Base-by-base conservation (phyloP, 352 stramenopile species). In the Pythium vanterpoolii region DNA sequence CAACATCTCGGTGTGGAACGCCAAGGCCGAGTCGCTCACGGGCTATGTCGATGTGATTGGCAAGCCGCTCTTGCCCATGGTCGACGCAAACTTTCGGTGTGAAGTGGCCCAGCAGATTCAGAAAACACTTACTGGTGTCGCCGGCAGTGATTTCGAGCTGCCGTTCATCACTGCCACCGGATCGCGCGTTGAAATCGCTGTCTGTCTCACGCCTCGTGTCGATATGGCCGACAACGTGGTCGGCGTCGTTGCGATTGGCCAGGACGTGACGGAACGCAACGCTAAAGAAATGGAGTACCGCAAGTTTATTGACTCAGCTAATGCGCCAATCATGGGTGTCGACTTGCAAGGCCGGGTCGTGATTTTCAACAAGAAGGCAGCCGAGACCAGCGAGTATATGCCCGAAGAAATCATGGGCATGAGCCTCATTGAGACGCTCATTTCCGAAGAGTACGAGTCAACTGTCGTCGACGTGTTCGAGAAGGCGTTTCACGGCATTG, bases 281-380 rank as follows among this genome's bases (percentile, higher is more conserved):
- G 81, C 79, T 13, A 85, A 89, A 64, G 78, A 89, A 60, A 79
- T 81, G 69, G 79, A 87, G 68, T 87, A 87, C 64, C 66, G 63
- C 4, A 83, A 85, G 26, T 65, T 74, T 13, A 70, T 74, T 33
- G 61, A 73, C 45, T 65, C 66, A 13, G 66, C 66, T 0, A 73
- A 73, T 34, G 61, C 66, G 11, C 60, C 61, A 23, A 74, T 74
- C 51, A 64, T 77, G 43, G 67, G 67, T 10, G 68, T 87, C 0
- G 77, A 87, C 50, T 77, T 69, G 0, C 36, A 80, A 42, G 73
- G 75, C 4, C 52, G 67, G 11, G 62, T 86, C 8, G 75, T 84
- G 30, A 86, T 86, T 52, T 97, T 90, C 66, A 97, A 97, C 56
- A 64, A 90, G 19, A 93, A 90, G 47, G 87, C 82, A 3, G 61